Conservation (phyloP, 768 basidiomycete species). For the Suillus occidentalis region DNA sequence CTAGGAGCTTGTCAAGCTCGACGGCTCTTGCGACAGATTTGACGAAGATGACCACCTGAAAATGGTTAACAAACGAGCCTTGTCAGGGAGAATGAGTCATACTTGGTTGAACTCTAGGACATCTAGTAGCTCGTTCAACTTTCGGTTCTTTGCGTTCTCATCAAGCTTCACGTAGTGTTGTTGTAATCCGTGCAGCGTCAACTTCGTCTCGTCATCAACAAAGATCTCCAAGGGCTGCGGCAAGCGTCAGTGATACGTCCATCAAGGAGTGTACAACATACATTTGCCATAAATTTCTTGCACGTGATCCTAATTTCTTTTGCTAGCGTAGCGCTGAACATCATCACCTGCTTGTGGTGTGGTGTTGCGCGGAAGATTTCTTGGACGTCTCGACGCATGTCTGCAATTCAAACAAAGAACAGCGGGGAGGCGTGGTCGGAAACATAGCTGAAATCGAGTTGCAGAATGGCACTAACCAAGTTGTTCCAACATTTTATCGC, state of each 20-base stretch:
- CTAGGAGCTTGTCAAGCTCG: slow-evolving; percentile 92
- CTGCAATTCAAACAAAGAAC: slow-evolving; percentile 57
- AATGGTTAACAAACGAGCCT: neutral
- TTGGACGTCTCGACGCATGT: slow-evolving; percentile 99
- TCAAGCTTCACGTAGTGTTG: slow-evolving; percentile 98
- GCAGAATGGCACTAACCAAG: slow-evolving; percentile 87
- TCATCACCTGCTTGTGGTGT: slow-evolving; percentile 99
- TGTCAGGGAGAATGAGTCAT: neutral
- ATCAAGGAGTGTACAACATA: slow-evolving; percentile 41
- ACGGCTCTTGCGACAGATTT: slow-evolving; percentile 97
- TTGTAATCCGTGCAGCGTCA: slow-evolving; percentile 96
- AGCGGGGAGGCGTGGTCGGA: slow-evolving; percentile 53
- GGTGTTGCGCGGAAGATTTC: slow-evolving; percentile 99
- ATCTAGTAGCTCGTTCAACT: slow-evolving; percentile 93
- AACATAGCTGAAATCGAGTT: slow-evolving; percentile 68
- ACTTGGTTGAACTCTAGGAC: slow-evolving; percentile 98
- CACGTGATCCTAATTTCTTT: slow-evolving; percentile 97
- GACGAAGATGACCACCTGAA: slow-evolving; percentile 97
- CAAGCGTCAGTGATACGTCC: neutral
- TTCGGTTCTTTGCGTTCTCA: slow-evolving; percentile 94
- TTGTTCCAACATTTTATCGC: slow-evolving; percentile 99
- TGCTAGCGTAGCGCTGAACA: slow-evolving; percentile 98
- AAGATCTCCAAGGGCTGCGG: slow-evolving; percentile 96
- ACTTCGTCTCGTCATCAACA: slow-evolving; percentile 98
- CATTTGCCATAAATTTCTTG: slow-evolving; percentile 99